Evolutionary conservation across 1,139 yeast species (phyloP).

Genomic region (Lodderomyces beijingensis): DNA sequence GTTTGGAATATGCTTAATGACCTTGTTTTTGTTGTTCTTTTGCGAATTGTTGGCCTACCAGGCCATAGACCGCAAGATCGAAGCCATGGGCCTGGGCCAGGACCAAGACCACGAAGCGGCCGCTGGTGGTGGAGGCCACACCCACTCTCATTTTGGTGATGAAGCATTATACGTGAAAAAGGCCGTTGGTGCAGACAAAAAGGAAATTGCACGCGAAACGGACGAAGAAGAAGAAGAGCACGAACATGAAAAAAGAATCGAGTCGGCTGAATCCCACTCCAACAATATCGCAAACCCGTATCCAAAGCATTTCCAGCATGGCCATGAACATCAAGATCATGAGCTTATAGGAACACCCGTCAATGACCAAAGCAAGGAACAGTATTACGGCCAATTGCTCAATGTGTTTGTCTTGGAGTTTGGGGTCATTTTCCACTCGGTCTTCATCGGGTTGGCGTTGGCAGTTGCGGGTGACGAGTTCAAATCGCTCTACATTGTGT

Average conservation of each 20-base stretch:
- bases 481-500: conserved; percentile 67
- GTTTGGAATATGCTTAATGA: conserved; percentile 36
- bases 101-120: conserved; percentile 9
- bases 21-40: conserved; percentile 43
- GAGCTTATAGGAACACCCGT: conserved; percentile 42
- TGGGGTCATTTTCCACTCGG: conserved; percentile 79
- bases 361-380: conserved; percentile 29
- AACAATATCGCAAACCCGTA: conserved; percentile 20
- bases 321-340: conserved; percentile 51
- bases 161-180: conserved; percentile 26
- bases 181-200: conserved; percentile 15
- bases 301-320: conserved; percentile 48
- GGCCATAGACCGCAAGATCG: conserved; percentile 38
- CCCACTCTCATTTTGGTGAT: conserved; percentile 52
- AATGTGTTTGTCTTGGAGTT: conserved; percentile 64
- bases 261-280: conserved; percentile 15
- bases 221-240: conserved; percentile 15
- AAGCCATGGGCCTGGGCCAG: conserved; percentile 9
- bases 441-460: conserved; percentile 70
- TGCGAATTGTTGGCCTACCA: conserved; percentile 54
- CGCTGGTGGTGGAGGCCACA: conserved; percentile 27
- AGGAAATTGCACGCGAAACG: conserved; percentile 17
- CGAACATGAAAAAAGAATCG: conserved; percentile 7
- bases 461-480: conserved; percentile 74
- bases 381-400: conserved; percentile 42